A percentile compares a stretch with the other conserved stretches of the same genome.
Conservation (phyloP, 129 eudicot species). For the Flaveria ramosissima region DNA sequence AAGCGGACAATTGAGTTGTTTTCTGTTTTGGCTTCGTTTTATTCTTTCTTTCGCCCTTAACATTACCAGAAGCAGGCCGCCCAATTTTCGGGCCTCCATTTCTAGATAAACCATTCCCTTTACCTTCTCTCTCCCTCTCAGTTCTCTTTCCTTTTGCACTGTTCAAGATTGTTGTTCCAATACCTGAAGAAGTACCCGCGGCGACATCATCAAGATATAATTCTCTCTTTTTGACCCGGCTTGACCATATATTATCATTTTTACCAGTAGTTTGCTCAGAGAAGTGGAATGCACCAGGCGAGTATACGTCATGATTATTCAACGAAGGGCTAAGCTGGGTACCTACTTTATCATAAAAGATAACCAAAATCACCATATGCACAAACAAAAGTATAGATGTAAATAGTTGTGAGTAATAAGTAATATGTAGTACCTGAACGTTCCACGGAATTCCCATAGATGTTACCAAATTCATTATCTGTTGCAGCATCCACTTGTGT, state of each 20-base stretch:
- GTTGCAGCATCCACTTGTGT: constrained; percentile 42
- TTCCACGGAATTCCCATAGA: constrained; percentile 43
- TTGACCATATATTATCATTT: constrained; percentile 66
- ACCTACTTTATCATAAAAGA: constrained; percentile 37
- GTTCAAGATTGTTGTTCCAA: constrained; percentile 52
- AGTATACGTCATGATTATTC: constrained; percentile 53
- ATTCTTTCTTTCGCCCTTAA: constrained; percentile 74
- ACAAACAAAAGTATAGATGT: constrained; percentile 15
- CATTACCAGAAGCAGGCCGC: constrained; percentile 57
- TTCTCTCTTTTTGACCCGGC: constrained; percentile 64
- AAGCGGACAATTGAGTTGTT: constrained; percentile 67
- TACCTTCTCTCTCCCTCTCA: constrained; percentile 80
- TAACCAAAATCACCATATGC: constrained; percentile 28
- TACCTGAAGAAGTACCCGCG: constrained; percentile 52
- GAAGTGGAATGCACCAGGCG: constrained; percentile 38
- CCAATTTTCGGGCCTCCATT: constrained; percentile 59
- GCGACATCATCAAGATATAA: constrained; percentile 71
- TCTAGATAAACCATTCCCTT: constrained; percentile 53
- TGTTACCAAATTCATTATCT: constrained; percentile 53
- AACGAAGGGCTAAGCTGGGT: constrained; percentile 61
- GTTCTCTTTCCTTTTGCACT: constrained; percentile 86
- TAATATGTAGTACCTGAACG: constrained; percentile 53
- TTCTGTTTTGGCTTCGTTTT: constrained; percentile 75
- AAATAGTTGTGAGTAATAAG: not conserved
- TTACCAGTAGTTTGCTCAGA: constrained; percentile 52